phyloP scores from a whole-genome alignment of 805 yeast genomes.

The Starmerella stigmatis region DNA sequence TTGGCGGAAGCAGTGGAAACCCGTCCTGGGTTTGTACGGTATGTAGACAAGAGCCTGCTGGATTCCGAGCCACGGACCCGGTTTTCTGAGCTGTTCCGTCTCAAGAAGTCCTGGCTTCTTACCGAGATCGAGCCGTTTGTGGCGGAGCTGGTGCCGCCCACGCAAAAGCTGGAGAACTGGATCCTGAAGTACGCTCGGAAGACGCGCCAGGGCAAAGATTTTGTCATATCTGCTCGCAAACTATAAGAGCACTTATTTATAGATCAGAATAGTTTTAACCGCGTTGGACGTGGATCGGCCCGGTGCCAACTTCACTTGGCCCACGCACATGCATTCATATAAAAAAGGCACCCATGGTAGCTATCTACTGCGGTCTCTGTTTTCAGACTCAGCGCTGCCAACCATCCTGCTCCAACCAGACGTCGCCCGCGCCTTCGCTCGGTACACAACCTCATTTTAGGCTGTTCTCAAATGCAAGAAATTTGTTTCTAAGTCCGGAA shows the following conservation, averaged over 20 bases:
- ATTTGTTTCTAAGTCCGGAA: too few species aligned
- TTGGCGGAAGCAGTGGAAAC: slow-evolving; percentile 51
- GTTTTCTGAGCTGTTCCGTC: slow-evolving; percentile 42
- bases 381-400: too few species aligned
- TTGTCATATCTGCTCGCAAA: slow-evolving; percentile 28
- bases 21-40: slow-evolving; percentile 38
- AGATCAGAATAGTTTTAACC: too few species aligned
- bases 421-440: too few species aligned
- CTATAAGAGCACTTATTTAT: background rate
- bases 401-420: too few species aligned
- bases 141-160: slow-evolving; percentile 45
- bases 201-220: slow-evolving; percentile 37
- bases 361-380: too few species aligned
- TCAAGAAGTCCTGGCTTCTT: slow-evolving; percentile 52
- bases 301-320: too few species aligned
- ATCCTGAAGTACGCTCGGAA: slow-evolving; percentile 46
- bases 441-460: too few species aligned
- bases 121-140: slow-evolving; percentile 55
- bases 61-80: slow-evolving; percentile 42
- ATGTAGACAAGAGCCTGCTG: slow-evolving; percentile 41
- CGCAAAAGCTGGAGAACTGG: slow-evolving; percentile 39
- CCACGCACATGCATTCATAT: too few species aligned
- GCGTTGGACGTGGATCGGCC: too few species aligned
- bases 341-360: too few species aligned
- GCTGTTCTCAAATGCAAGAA: too few species aligned